These are phyloP conservation scores for Chytriomyces sp. DNA, from an alignment of 192 early-diverging fungal genomes.

Conservation along the genomic window DNA sequence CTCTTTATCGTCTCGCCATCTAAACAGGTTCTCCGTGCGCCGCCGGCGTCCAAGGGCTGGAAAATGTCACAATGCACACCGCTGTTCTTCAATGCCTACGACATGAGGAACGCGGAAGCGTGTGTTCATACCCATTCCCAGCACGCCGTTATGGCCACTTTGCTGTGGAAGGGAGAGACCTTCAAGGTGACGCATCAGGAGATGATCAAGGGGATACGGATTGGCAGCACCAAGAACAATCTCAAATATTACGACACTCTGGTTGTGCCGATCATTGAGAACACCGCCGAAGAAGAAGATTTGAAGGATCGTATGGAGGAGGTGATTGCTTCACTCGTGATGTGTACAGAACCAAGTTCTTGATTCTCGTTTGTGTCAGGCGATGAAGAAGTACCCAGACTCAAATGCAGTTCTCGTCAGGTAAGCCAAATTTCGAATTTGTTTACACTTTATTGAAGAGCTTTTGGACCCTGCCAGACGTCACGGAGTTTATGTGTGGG, in stretches of 20 bases:
- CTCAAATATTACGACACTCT: constrained; percentile 79
- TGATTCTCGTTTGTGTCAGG: constrained; percentile 41
- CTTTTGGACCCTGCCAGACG: constrained; percentile 47
- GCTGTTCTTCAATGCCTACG: constrained; percentile 92
- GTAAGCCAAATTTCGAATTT: neutral
- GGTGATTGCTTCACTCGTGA: constrained; percentile 35
- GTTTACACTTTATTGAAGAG: neutral
- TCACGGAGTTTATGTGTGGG: constrained; percentile 98
- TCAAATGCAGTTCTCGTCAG: constrained; percentile 90
- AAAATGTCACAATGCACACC: constrained; percentile 95
- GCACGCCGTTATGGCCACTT: constrained; percentile 89
- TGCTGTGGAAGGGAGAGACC: constrained; percentile 70
- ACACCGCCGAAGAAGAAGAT: constrained; percentile 92
- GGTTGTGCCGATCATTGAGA: constrained; percentile 93
- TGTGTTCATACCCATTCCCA: constrained; percentile 98
- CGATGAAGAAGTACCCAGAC: constrained; percentile 85
- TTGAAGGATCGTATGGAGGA: constrained; percentile 81
- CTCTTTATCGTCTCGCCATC: constrained; percentile 81
- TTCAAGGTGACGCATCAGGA: constrained; percentile 95
- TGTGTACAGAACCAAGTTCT: constrained; percentile 5
- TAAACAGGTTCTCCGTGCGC: constrained; percentile 67
- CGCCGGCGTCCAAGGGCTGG: constrained; percentile 48
- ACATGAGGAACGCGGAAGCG: constrained; percentile 78
- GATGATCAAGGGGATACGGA: constrained; percentile 98
- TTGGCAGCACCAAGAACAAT: constrained; percentile 66